Percentiles rank a stretch among this genome's conserved stretches.
These are phyloP conservation scores for Phoma sp. DNA, from an alignment of 2,329 filamentous ascomycete species.

Conservation along the genomic window DNA sequence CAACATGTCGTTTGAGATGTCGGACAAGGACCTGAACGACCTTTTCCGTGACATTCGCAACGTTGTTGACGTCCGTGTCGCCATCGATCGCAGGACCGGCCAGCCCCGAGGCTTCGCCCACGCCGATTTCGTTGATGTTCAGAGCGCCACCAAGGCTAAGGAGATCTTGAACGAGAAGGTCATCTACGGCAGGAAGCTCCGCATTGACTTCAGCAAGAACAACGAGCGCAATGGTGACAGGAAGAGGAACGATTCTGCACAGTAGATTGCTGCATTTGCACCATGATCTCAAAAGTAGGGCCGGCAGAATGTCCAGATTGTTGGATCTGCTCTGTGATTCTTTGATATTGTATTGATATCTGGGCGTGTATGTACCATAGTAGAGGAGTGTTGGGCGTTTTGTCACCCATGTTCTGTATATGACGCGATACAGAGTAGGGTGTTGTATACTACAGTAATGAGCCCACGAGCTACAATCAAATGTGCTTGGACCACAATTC, in stretches of 20 bases:
- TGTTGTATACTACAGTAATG: conserved; percentile 17
- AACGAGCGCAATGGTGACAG: conserved; percentile 12
- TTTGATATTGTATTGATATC: conserved; percentile 34
- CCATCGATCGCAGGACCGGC: conserved; percentile 80
- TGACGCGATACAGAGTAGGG: conserved; percentile 13
- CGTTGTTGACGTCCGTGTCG: conserved; percentile 77
- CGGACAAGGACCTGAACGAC: conserved; percentile 79
- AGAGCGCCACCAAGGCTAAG: conserved; percentile 67
- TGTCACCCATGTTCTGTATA: conserved; percentile 34
- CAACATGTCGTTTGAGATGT: conserved; percentile 86
- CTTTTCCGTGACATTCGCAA: conserved; percentile 74
- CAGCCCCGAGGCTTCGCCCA: conserved; percentile 85
- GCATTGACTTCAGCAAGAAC: conserved; percentile 65
- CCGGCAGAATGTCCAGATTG: not conserved
- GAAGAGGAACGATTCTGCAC: conserved; percentile 22
- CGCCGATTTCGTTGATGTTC: conserved; percentile 74
- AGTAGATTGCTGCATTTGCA: conserved; percentile 3
- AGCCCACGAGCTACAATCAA: not conserved
- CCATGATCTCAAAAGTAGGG: conserved; percentile 8
- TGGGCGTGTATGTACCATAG: conserved; percentile 36
- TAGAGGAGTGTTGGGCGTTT: conserved; percentile 37
- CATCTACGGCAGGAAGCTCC: conserved; percentile 70
- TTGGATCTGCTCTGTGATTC: conserved; percentile 23
- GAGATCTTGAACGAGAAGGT: conserved; percentile 62
- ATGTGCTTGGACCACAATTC: not conserved